These are phyloP conservation scores for Vigna radiata DNA, from an alignment of 306 rosid species.

Conservation along the genomic window DNA sequence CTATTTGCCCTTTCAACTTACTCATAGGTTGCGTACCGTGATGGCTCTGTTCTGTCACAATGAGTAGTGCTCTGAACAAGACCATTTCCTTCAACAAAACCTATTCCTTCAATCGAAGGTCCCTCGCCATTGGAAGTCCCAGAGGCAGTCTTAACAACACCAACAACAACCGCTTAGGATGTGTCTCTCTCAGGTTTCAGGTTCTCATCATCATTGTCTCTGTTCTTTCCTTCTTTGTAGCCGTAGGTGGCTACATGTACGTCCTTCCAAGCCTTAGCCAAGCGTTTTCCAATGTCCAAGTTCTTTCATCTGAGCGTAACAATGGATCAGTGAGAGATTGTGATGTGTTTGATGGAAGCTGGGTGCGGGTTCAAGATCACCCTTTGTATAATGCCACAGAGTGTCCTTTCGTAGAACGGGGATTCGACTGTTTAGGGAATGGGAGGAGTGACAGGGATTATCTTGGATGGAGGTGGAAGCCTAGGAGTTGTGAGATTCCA, in stretches of 20 bases:
- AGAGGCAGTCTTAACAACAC: constrained; percentile 22
- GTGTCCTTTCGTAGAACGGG: constrained; percentile 84
- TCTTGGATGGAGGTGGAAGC: constrained; percentile 85
- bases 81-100: constrained; percentile 52
- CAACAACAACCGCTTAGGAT: constrained; percentile 47
- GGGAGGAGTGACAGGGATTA: constrained; percentile 71
- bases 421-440: constrained; percentile 79
- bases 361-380: constrained; percentile 59
- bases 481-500: constrained; percentile 64
- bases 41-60: constrained; percentile 49
- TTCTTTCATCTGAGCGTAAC: constrained; percentile 38
- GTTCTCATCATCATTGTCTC: constrained; percentile 58
- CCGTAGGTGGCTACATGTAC: constrained; percentile 63
- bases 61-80: constrained; percentile 60
- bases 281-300: constrained; percentile 53
- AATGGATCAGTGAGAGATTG: constrained; percentile 51
- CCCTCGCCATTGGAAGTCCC: constrained; percentile 55
- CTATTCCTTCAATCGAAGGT: constrained; percentile 54
- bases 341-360: constrained; percentile 70
- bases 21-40: constrained; percentile 30
- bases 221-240: constrained; percentile 66
- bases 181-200: constrained; percentile 62
- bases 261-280: constrained; percentile 65
- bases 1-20: constrained; percentile 17
- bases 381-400: constrained; percentile 80